Evolutionary conservation across 1,139 yeast genomes (phyloP), one percentile per base, ranked within the genome.

Genomic region (Scheffersomyces segobiensis): DNA sequence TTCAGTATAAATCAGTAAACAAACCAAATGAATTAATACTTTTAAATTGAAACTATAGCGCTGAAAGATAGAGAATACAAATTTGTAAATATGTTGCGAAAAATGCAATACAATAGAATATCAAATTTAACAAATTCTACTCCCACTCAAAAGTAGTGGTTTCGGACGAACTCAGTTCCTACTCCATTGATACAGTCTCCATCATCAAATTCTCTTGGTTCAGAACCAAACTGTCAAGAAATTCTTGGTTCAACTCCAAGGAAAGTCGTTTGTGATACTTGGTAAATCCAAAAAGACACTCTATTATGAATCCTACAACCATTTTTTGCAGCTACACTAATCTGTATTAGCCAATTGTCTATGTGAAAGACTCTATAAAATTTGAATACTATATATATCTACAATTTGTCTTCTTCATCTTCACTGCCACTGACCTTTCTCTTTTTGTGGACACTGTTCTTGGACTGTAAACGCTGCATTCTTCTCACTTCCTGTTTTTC

Each of bases 401-500:
- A 19, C 47, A 48, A 47, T 7, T 19, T 26, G 50, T 24, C 32
- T 19, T 52, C 53, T 49, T 57, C 64, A 48, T 63, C 65, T 5
- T 65, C 67, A 52, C 57, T 58, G 42, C 42, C 42, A 56, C 65
- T 63, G 49, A 60, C 62, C 52, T 62, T 58, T 53, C 69, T 59
- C 58, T 65, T 63, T 60, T 68, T 68, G 52, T 63, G 61, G 39
- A 59, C 54, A 18, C 50, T 54, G 51, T 50, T 52, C 49, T 60
- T 59, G 46, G 55, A 51, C 24, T 60, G 66, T 52, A 77, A 62
- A 53, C 82, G 62, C 58, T 75, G 72, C n/a, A 63, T 60, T 57
- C 82, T 65, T 60, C 75, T 77, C 12, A 76, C 74, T 56, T 76
- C 82, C 55, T 79, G 66, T 62, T 78, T 78, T 53, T 72, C 77